Evolutionary conservation across 2,329 filamentous ascomycete genomes (phyloP).

Genomic region (Colletotrichum theobromicola): DNA sequence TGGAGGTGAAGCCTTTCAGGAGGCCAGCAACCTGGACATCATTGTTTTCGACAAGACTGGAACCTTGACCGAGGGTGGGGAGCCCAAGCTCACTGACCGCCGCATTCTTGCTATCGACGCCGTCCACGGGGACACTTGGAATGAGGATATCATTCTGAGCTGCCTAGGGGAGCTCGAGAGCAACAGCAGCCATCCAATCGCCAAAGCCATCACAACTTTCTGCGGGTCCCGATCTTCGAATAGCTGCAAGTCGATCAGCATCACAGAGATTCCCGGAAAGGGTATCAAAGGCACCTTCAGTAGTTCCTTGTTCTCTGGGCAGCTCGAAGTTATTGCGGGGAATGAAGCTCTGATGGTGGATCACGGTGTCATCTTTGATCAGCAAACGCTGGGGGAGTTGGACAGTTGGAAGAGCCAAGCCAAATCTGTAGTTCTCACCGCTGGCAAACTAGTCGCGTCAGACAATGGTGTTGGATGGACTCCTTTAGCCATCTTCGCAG

Average conservation of each 20-base stretch:
- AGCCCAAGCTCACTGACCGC: conserved; percentile 69
- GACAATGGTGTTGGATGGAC: conserved; percentile 39
- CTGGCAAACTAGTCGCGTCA: conserved; percentile 38
- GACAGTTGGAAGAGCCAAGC: conserved; percentile 66
- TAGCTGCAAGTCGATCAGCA: conserved; percentile 37
- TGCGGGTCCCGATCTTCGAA: conserved; percentile 48
- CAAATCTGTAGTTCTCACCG: conserved; percentile 67
- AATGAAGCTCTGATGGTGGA: conserved; percentile 73
- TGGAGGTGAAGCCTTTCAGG: conserved; percentile 85
- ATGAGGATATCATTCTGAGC: conserved; percentile 40
- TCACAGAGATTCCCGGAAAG: conserved; percentile 74
- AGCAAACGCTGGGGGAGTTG: conserved; percentile 40
- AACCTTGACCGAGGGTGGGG: conserved; percentile 76
- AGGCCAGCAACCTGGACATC: conserved; percentile 77
- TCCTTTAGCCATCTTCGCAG: conserved; percentile 72
- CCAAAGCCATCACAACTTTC: conserved; percentile 70
- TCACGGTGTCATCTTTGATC: conserved; percentile 44
- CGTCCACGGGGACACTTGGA: conserved; percentile 29
- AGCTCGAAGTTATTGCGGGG: conserved; percentile 66
- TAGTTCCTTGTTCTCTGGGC: conserved; percentile 27
- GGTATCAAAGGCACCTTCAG: conserved; percentile 67
- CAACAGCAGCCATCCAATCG: conserved; percentile 77
- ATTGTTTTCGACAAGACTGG: conserved; percentile 92
- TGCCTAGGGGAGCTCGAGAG: conserved; percentile 68
- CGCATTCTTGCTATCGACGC: conserved; percentile 41